Evolutionary conservation across 2,329 filamentous ascomycete genomes (phyloP), one percentile per base, ranked within the genome.

Genomic region (Canariomyces notabilis): DNA sequence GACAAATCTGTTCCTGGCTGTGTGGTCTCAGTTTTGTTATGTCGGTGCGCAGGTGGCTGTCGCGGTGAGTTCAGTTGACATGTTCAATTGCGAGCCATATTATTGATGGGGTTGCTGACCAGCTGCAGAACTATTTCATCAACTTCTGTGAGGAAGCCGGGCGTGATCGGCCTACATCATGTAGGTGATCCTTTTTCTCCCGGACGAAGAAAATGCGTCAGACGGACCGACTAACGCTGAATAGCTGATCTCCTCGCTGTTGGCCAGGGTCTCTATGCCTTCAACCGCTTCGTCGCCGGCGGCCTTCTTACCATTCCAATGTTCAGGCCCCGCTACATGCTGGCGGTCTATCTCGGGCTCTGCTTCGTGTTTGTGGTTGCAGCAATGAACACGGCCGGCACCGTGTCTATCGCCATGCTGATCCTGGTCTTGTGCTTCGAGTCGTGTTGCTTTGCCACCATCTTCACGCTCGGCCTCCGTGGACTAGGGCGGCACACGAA

Each of bases 1-100:
- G 61, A 77, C 76, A 59, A 76, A 75, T 36, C 69, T 84, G 2
- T 82, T 83, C 65, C 71, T 79, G 44, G 79, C 77, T 21, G 73
- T 79, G 0, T 75, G 72, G 54, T 72, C 77, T 0, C 80, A 83
- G 57, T 83, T 82, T 64, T 82, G 76, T 62, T 83, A 83, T 55
- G 76, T 77, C 1, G 79, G 79, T 6, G 74, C 78, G 0, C 78
- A 82, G 59, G 70, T 77, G 5, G 75, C 70, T 2, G 69, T 77
- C 21, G 72, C 73, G 3, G 65, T 66, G 29, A 62, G 67, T 39
- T 66, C 67, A 65, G 51, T 65, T 65, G 26, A 8, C 14, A 9
- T 8, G 26, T 9, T 29, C 7, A 29, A 29, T 39, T 3, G 5
- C n/a, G 23, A 2, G 15, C 36, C 16, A 11, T 38, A 59, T 60